These are phyloP conservation scores for Neopestalotiopsis rosae DNA, from an alignment of 2,329 filamentous ascomycete genomes.

Conservation along the genomic window DNA sequence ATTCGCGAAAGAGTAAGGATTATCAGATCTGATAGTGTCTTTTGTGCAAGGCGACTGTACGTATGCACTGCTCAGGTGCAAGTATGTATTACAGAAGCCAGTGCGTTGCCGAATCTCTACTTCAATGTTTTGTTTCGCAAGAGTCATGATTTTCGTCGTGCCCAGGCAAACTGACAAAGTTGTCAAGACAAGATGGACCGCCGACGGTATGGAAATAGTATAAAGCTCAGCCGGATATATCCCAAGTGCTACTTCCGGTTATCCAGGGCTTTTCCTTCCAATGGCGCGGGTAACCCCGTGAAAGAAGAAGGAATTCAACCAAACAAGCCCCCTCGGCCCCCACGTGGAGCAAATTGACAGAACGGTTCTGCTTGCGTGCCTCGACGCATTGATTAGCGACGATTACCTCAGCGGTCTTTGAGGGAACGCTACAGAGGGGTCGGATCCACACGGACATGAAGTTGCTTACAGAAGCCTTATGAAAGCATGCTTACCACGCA, in stretches of 20 bases:
- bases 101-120: background rate
- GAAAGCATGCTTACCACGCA: background rate
- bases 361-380: background rate
- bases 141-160: too few relatives aligned
- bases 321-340: background rate
- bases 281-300: too few relatives aligned
- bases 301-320: background rate
- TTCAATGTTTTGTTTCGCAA: too few relatives aligned
- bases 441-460: background rate
- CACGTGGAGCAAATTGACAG: background rate
- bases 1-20: background rate
- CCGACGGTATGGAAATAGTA: too few relatives aligned
- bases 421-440: background rate
- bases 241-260: too few relatives aligned
- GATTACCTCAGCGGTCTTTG: slow-evolving; percentile 4
- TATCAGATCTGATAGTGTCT: background rate
- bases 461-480: background rate
- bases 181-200: too few relatives aligned
- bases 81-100: background rate
- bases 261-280: too few relatives aligned
- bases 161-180: too few relatives aligned
- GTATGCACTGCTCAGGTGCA: background rate
- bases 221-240: too few relatives aligned
- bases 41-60: background rate
- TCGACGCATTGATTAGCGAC: slow-evolving; percentile 6